Conservation (phyloP, 164 flowering plant species). For the Piper longum region DNA sequence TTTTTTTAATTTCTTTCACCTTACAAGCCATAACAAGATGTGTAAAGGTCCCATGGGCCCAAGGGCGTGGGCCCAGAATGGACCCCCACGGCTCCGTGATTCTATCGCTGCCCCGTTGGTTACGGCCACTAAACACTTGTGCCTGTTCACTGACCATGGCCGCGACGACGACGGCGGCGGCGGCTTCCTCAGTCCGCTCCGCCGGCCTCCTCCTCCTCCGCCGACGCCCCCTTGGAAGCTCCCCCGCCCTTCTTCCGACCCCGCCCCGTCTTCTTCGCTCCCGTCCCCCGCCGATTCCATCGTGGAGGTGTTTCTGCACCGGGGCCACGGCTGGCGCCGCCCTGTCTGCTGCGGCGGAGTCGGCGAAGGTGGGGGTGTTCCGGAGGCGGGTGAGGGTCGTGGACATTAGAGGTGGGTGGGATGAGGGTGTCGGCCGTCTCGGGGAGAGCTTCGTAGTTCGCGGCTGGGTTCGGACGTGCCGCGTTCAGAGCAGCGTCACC, state of each 20-base stretch:
- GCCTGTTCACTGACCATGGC: too few relatives aligned
- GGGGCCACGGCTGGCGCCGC: slow-evolving; percentile 16
- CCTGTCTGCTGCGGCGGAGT: slow-evolving; percentile 24
- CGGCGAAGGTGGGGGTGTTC: slow-evolving; percentile 39
- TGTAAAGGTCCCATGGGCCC: too few relatives aligned
- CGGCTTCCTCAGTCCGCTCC: slow-evolving; percentile 29
- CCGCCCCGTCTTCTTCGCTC: slow-evolving; percentile 5
- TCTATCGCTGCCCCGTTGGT: too few relatives aligned
- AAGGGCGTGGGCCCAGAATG: too few relatives aligned
- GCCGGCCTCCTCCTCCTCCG: slow-evolving; percentile 27
- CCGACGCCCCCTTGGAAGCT: slow-evolving; percentile 9
- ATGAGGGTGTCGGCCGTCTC: slow-evolving; percentile 53
- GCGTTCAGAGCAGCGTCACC: slow-evolving; percentile 71
- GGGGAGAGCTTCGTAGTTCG: slow-evolving; percentile 50
- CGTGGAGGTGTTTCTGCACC: slow-evolving; percentile 21
- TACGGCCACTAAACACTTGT: neutral
- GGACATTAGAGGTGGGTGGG: slow-evolving; percentile 64
- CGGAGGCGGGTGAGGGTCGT: slow-evolving; percentile 47
- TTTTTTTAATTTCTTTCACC: too few relatives aligned
- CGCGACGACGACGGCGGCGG: slow-evolving; percentile 19
- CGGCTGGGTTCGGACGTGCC: slow-evolving; percentile 92
- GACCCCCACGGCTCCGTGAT: too few relatives aligned
- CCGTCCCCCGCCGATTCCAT: slow-evolving; percentile 2
- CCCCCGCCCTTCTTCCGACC: slow-evolving; percentile 7
- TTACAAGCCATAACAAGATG: too few relatives aligned